Percentiles rank a stretch among this genome's conserved stretches.
These are phyloP conservation scores for Pestalotiopsis sp. DNA, from an alignment of 2,329 filamentous ascomycete genomes.

Conservation along the genomic window DNA sequence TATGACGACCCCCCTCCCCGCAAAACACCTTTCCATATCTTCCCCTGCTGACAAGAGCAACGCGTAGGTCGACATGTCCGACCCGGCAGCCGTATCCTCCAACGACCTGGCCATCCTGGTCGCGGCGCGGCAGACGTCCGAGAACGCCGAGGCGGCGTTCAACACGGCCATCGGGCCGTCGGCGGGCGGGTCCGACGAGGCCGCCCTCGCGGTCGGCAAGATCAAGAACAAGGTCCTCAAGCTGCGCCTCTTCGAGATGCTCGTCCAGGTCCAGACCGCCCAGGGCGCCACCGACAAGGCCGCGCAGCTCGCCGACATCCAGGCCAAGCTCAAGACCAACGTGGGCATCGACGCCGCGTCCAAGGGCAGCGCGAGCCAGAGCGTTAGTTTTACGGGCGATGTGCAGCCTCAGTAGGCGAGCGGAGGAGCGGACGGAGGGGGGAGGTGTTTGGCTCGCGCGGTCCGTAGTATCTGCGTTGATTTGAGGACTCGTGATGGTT, in stretches of 20 bases:
- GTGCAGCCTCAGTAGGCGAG: conserved; percentile 4
- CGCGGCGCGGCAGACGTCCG: conserved; percentile 16
- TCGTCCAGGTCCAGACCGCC: conserved; percentile 13
- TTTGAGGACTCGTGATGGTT: no score
- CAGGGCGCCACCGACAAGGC: conserved; percentile 12
- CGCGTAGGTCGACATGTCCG: conserved; percentile 10
- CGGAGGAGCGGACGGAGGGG: no score
- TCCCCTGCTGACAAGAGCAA: neutral
- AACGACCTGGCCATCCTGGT: conserved; percentile 13
- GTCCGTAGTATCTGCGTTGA: no score
- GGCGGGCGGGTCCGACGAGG: neutral
- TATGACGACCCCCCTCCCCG: neutral
- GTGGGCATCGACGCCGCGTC: conserved; percentile 12
- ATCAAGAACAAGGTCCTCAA: conserved; percentile 20
- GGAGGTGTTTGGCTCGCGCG: no score
- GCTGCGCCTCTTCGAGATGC: conserved; percentile 15
- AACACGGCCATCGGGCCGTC: conserved; percentile 13
- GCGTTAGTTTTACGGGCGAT: conserved; percentile 15
- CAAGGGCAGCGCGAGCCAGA: conserved; percentile 14
- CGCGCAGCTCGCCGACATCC: conserved; percentile 14
- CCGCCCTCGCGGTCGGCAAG: conserved; percentile 14
- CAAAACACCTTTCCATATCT: no score
- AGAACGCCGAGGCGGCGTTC: conserved; percentile 17
- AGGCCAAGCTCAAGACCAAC: conserved; percentile 15
- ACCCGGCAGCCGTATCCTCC: conserved; percentile 15